These are phyloP conservation scores for Ustulina deusta DNA, from an alignment of 2,329 filamentous ascomycete species.

Conservation along the genomic window DNA sequence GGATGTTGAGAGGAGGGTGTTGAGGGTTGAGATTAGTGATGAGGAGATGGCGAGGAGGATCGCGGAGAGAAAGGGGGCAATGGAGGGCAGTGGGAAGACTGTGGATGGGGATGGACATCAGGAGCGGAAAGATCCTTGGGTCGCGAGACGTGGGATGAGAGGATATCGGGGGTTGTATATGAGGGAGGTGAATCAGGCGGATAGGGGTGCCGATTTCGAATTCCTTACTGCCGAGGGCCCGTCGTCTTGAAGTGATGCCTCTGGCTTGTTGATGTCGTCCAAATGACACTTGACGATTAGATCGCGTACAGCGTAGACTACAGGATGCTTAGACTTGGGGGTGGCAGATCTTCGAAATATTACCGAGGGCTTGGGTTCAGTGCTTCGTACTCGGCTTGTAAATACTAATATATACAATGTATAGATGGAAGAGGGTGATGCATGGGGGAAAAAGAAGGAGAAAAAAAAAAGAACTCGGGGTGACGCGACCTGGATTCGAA, in stretches of 20 bases:
- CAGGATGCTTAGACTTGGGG: too few species aligned
- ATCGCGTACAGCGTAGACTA: too few species aligned
- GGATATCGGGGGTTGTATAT: conserved; percentile 72
- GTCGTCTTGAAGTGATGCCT: not conserved
- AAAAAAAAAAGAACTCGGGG: not conserved
- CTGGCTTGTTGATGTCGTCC: not conserved
- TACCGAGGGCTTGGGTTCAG: too few species aligned
- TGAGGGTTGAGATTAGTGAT: conserved; percentile 70
- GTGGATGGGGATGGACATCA: conserved; percentile 73
- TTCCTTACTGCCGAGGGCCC: conserved; percentile 65
- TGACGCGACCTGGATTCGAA: not conserved
- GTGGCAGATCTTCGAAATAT: too few species aligned
- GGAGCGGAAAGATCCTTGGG: conserved; percentile 66
- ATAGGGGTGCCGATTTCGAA: conserved; percentile 71
- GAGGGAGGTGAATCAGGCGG: conserved; percentile 69
- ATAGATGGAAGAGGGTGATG: too few species aligned
- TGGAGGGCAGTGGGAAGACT: conserved; percentile 61
- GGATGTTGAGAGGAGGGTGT: conserved; percentile 75
- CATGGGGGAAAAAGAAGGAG: too few species aligned
- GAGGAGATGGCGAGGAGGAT: conserved; percentile 75
- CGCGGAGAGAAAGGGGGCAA: conserved; percentile 66
- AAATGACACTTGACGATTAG: too few species aligned
- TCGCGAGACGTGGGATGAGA: conserved; percentile 56
- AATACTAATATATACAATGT: too few species aligned
- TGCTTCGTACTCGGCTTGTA: too few species aligned